Conservation (phyloP, 2,329 filamentous ascomycete genomes). For the Claviceps pusilla region DNA sequence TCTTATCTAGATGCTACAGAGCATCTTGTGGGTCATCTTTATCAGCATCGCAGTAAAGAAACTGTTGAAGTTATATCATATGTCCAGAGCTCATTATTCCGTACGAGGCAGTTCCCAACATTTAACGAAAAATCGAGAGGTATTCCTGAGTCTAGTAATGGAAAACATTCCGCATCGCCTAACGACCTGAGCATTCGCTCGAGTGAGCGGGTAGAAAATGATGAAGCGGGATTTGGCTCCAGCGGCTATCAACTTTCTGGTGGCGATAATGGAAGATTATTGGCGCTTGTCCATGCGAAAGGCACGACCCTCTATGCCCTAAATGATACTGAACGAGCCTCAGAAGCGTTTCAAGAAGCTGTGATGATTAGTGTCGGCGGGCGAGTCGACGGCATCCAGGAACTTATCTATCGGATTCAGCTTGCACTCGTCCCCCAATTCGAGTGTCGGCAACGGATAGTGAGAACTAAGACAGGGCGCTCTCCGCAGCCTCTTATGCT, state of each 20-base stretch:
- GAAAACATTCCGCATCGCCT: neutral
- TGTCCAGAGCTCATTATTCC: conserved; percentile 58
- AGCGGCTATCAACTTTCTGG: conserved; percentile 68
- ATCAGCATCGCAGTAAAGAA: conserved; percentile 67
- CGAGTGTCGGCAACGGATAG: conserved; percentile 5
- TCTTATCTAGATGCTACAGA: conserved; percentile 91
- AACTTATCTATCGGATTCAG: conserved; percentile 66
- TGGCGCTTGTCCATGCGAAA: conserved; percentile 90
- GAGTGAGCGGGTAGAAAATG: neutral
- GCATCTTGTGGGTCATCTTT: conserved; percentile 78
- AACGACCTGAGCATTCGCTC: neutral
- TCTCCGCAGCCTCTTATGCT: conserved; percentile 50
- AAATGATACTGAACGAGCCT: conserved; percentile 66
- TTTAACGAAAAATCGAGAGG: neutral
- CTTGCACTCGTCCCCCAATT: conserved; percentile 40
- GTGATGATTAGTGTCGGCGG: conserved; percentile 75
- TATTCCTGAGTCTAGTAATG: neutral
- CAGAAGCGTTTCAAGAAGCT: conserved; percentile 84
- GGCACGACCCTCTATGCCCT: conserved; percentile 95
- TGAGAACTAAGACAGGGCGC: conserved; percentile 3
- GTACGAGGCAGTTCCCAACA: neutral
- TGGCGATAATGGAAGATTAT: conserved; percentile 78
- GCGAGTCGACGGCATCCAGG: conserved; percentile 53
- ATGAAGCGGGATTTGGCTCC: conserved; percentile 17
- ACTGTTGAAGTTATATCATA: conserved; percentile 77